These are phyloP conservation scores for Globisporangium orthogonon DNA, from an alignment of 352 stramenopile species.

Conservation along the genomic window DNA sequence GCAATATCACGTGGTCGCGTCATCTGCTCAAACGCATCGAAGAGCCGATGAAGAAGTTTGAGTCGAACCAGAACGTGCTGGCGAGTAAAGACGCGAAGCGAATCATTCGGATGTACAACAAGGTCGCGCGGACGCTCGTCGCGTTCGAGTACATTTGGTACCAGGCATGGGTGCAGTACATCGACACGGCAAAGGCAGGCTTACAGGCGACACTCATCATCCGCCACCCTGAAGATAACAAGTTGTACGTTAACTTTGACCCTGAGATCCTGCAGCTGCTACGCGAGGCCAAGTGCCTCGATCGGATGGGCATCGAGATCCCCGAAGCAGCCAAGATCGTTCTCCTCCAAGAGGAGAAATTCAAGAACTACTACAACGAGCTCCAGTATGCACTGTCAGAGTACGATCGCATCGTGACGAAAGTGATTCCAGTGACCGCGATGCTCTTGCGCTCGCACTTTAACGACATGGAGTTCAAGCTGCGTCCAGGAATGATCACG, in stretches of 20 bases:
- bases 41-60: conserved; percentile 99
- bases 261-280: conserved; percentile 97
- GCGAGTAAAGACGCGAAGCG: conserved; percentile 95
- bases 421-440: conserved; percentile 97
- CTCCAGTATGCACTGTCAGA: conserved; percentile 96
- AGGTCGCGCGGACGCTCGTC: conserved; percentile 96
- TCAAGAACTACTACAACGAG: conserved; percentile 98
- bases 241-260: conserved; percentile 99
- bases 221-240: conserved; percentile 96
- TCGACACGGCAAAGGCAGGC: conserved; percentile 96
- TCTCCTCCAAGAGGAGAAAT: conserved; percentile 97
- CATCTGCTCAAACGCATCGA: conserved; percentile 98
- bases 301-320: conserved; percentile 98
- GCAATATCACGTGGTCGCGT: conserved; percentile 97
- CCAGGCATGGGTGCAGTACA: conserved; percentile 97
- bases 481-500: conserved; percentile 98
- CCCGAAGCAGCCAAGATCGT: conserved; percentile 97
- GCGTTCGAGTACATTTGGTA: conserved; percentile 99
- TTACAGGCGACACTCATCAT: conserved; percentile 98
- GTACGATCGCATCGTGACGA: conserved; percentile 96
- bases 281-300: conserved; percentile 95
- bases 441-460: conserved; percentile 95
- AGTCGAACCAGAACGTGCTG: conserved; percentile 96
- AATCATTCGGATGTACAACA: conserved; percentile 99
- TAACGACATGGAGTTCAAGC: conserved; percentile 99